Evolutionary conservation across 768 basidiomycete genomes (phyloP).

Genomic region (Mycena kentingensis): DNA sequence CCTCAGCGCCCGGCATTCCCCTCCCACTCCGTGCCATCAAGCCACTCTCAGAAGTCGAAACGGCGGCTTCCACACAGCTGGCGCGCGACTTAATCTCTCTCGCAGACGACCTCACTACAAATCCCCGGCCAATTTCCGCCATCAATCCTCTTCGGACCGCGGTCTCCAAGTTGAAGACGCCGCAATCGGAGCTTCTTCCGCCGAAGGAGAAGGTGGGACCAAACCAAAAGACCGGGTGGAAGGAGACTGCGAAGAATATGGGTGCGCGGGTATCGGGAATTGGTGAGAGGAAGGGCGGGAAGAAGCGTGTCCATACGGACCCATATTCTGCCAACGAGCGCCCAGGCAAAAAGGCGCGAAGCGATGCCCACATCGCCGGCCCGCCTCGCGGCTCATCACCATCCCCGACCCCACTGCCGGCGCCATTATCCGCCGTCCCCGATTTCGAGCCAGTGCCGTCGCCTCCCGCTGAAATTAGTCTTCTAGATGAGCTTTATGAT

Average conservation of each 20-base stretch:
- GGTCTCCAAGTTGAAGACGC: not conserved
- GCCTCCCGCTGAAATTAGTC: too few relatives aligned
- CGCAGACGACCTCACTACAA: not conserved
- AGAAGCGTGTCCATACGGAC: too few relatives aligned
- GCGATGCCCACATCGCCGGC: too few relatives aligned
- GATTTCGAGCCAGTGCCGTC: too few relatives aligned
- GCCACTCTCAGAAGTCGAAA: not conserved
- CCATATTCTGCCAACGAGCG: too few relatives aligned
- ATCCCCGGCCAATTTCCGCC: not conserved
- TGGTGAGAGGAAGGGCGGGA: too few relatives aligned
- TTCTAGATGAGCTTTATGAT: too few relatives aligned
- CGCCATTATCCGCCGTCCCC: too few relatives aligned
- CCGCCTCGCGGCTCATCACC: too few relatives aligned
- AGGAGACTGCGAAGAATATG: not conserved
- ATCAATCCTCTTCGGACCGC: not conserved
- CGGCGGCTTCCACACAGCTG: not conserved
- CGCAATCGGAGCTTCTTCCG: not conserved
- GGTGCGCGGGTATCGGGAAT: too few relatives aligned
- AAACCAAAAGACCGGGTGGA: not conserved
- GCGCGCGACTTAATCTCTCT: not conserved
- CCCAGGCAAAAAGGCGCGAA: too few relatives aligned
- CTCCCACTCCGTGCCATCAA: not conserved
- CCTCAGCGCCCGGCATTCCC: not conserved
- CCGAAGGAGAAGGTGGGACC: not conserved
- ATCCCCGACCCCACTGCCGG: too few relatives aligned